A percentile compares a stretch with the other conserved stretches of the same genome.
Conservation (phyloP, 495 filamentous ascomycete species). For the Saxophila tyrrhenica region DNA sequence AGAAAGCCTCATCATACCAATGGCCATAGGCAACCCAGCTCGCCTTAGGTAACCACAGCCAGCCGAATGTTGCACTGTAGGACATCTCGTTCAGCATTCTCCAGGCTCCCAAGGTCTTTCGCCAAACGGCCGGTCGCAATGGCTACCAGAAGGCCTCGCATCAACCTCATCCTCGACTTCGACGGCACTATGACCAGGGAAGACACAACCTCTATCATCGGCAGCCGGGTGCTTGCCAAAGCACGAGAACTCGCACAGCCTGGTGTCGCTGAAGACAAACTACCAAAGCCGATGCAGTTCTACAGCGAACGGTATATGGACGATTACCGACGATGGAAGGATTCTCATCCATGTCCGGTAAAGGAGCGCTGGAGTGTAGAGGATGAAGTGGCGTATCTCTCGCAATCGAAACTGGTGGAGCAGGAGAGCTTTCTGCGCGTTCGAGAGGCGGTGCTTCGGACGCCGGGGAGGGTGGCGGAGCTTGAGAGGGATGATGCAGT, state of each 20-base stretch:
- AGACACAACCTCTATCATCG: conserved; percentile 2
- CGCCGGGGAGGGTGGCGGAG: not conserved
- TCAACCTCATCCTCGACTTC: conserved; percentile 1
- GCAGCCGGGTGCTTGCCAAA: not conserved
- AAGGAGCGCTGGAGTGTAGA: not conserved
- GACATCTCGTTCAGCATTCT: too few species aligned
- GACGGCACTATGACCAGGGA: conserved; percentile 1
- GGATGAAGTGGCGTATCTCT: not conserved
- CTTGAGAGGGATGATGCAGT: not conserved
- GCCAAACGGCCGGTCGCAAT: too few species aligned
- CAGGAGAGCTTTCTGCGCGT: not conserved
- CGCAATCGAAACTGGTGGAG: not conserved
- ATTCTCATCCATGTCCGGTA: not conserved
- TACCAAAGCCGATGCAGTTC: not conserved
- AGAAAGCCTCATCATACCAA: too few species aligned
- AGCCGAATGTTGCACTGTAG: too few species aligned
- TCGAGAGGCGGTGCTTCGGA: not conserved
- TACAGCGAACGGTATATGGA: not conserved
- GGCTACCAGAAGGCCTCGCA: not conserved
- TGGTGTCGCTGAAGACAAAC: not conserved
- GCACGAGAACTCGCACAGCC: not conserved
- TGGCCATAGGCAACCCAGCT: too few species aligned
- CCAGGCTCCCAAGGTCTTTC: too few species aligned
- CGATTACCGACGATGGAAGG: not conserved
- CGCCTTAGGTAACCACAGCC: too few species aligned